Evolutionary conservation across 2,329 filamentous ascomycete genomes (phyloP), one percentile per base, ranked within the genome.

Genomic region (Alternaria gansuensis): DNA sequence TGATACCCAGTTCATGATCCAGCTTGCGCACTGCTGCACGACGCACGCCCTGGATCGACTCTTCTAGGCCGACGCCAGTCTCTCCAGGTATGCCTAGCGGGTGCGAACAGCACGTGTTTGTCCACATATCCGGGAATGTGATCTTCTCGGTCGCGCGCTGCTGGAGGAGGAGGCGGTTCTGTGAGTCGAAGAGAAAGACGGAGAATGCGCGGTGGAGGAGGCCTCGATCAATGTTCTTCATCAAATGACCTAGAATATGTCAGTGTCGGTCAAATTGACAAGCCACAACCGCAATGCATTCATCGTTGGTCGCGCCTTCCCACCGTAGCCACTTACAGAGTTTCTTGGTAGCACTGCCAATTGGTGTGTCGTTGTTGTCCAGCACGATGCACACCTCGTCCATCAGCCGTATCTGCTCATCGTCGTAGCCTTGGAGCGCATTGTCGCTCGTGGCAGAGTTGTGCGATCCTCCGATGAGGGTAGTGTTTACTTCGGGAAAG

Each of bases 41-140:
- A 84, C 96, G 96, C 68, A 93, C 95, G 28, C 95, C 95, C 68
- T 87, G 83, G 57, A 98, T 83, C 5, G 93, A 90, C 66, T 92
- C 90, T 49, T 89, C 85, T 41, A 99, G 84, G 67, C 90, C 90
- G 31, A 88, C 86, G 63, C 95, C 95, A 26, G 92, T 96, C 86
- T 99, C 95, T 65, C 90, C 90, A 8, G 95, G 91, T 67, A 97
- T 90, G 54, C 92, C 91, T 61, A 99, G 85, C 5, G 95, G 95
- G 80, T 99, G 95, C 37, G 95, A 99, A 84, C 95, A 99, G 85
- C 95, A 99, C 31, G 95, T 99, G 82, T 99, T 99, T 65, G 95
- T 99, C 95, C 95, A 99, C 90, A 97, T 93, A 77, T 97, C 92
- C n/a, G 95, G 94, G 82, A 99, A 99, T 6, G 95, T 99, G 76